Conservation (phyloP, 1,284 basidiomycete species). For the Cerrena zonata region DNA sequence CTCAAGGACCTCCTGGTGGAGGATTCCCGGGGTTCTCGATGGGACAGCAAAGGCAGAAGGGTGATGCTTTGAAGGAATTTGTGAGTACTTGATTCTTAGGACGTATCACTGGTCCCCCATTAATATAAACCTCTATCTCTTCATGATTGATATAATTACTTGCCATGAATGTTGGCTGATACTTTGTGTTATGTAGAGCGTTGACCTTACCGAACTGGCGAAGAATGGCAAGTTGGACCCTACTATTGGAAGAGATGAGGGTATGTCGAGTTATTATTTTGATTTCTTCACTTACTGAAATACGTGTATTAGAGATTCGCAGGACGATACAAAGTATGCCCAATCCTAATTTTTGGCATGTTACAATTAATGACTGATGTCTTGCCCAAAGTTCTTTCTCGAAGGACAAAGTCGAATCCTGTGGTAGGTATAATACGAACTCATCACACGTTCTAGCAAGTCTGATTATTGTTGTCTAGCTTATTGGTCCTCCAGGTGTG, state of each 20-base stretch:
- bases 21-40: constrained; percentile 57
- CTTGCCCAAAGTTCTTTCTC: constrained; percentile 56
- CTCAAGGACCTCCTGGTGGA: constrained; percentile 31
- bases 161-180: not conserved
- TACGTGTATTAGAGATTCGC: constrained; percentile 63
- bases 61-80: constrained; percentile 80
- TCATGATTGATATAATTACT: not conserved
- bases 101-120: too few species aligned
- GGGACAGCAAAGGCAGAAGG: constrained; percentile 59
- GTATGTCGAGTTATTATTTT: constrained; percentile 29
- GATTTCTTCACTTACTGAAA: too few species aligned
- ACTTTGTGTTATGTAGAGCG: constrained; percentile 58
- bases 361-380: not conserved
- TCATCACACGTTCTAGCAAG: too few species aligned
- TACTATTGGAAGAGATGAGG: constrained; percentile 83
- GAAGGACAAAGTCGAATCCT: constrained; percentile 84
- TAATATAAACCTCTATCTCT: not conserved
- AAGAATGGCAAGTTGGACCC: constrained; percentile 83
- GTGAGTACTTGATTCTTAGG: constrained; percentile 42
- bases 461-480: too few species aligned
- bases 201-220: constrained; percentile 82
- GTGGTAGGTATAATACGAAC: too few species aligned
- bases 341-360: constrained; percentile 11
- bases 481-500: constrained; percentile 77
- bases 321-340: constrained; percentile 80